Base-by-base conservation (phyloP, 2,329 filamentous ascomycete genomes). In the Ophiostoma sp. region DNA sequence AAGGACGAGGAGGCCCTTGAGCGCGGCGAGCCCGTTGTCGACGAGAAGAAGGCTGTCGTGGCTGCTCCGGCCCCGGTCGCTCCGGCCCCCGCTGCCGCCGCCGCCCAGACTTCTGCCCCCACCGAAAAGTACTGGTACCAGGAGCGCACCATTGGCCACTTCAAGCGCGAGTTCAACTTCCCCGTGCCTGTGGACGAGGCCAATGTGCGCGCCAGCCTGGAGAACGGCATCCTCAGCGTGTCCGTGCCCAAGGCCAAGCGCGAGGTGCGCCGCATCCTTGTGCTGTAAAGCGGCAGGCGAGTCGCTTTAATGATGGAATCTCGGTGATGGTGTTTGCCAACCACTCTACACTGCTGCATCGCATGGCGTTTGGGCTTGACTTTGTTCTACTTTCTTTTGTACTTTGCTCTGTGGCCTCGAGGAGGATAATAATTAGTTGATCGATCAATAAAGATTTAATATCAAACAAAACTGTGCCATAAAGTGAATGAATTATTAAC, bases 161-260 rank as follows among this genome's bases (percentile, higher is more conserved):
- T 92, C 80, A 83, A 85, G 67, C 86, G 90, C 73, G 86, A 83
- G 71, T 92, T 92, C 81, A 86, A 81, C 77, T 92, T 92, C 81
- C 87, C 89, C 0, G 79, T 80, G 68, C 85, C 84, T 36, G 84
- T 92, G 72, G 87, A 90, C 76, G 84, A 86, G 75, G 86, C 88
- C 20, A 79, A 76, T 3, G 89, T 92, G 70, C 82, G 79, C 64
- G 90, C 90, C 67, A 83, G 77, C 69, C 85, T 92, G 75, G 85
- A 86, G 78, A 85, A 91, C 72, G 90, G 90, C 36, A 82, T 91
- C 73, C 81, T 92, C 74, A 86, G 78, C 74, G 83, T 92, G 71
- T 76, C 82, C 35, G 85, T 92, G 23, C 90, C 90, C 68, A 92
- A 90, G 83, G 84, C 84, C 80, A 87, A 85, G 83, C 81, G 82